Base-by-base conservation (phyloP, 2,329 filamentous ascomycete genomes). In the Hysterium pulicare region DNA sequence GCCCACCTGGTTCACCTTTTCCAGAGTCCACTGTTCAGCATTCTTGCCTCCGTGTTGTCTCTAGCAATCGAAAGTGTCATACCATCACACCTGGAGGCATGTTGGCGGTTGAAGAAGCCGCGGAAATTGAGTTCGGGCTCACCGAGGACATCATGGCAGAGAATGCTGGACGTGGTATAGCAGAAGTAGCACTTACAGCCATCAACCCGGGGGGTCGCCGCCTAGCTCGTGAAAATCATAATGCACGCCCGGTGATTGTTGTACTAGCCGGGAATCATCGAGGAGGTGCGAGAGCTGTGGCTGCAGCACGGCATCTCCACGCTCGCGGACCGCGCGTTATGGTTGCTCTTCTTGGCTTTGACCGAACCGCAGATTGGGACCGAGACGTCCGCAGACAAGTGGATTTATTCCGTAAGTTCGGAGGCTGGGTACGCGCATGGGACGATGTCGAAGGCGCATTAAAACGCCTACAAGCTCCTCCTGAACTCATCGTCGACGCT, bases 191-290 rank as follows among this genome's bases (percentile, higher is more conserved):
- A 1, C 74, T 94, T 41, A 77, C 74, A 38, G 80, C 87, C 9
- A 71, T 94, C 34, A 67, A 74, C 51, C 66, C 71, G 74, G 45
- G 82, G 75, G 38, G 79, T 76, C 60, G 81, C 71, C 66, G 75
- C 76, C 35, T 79, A 71, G 35, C 75, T 62, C 37, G 72, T 51
- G 60, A 69, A 11, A 62, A 69, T 38, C 68, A 72, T 37, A 69
- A 73, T 28, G 67, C 73, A 13, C 69, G 74, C 22, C 76, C 78
- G 1, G 77, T 81, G 5, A 73, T 84, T 38, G 82, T 95, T 17
- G 81, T 97, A 5, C 75, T 97, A n/a, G 90, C 88, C 0, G 91
- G 93, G n/a, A 97, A 96, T 65, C 91, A 95, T 66, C 89, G 89
- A 52, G 90, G 85, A 1, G 90, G 91, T 30, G 84, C 87, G 28